Conservation (phyloP, 306 rosid genomes). For the Ammopiptanthus mongolicus region DNA sequence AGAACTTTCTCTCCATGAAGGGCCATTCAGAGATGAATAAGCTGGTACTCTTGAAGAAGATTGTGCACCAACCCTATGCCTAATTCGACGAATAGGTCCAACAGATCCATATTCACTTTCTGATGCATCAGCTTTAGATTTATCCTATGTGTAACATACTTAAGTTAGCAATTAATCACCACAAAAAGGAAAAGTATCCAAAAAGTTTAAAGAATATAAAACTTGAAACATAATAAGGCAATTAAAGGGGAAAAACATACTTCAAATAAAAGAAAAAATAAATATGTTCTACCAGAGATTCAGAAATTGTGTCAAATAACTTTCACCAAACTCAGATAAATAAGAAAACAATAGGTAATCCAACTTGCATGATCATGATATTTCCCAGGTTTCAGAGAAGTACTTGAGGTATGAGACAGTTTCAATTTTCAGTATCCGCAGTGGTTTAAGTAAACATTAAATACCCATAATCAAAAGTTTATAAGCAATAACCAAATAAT, state of each 20-base stretch:
- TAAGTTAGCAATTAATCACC: neutral
- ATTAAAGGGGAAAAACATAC: slow-evolving; percentile 1
- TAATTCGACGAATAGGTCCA: slow-evolving; percentile 68
- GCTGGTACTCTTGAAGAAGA: slow-evolving; percentile 42
- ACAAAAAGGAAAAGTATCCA: neutral
- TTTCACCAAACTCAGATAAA: neutral
- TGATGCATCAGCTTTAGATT: slow-evolving; percentile 35
- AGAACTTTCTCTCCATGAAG: slow-evolving; percentile 32
- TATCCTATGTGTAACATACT: slow-evolving; percentile 35
- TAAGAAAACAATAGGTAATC: neutral
- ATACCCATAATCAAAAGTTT: neutral
- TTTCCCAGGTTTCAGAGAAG: neutral
- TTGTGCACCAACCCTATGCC: slow-evolving; percentile 42
- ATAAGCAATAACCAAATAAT: neutral
- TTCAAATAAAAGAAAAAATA: neutral
- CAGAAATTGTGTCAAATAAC: neutral
- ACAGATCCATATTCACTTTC: slow-evolving; percentile 60
- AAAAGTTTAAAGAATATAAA: neutral
- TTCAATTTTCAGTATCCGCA: neutral
- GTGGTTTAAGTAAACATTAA: neutral
- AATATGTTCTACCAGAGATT: neutral
- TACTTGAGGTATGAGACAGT: neutral
- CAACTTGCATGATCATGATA: neutral
- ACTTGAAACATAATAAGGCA: neutral
- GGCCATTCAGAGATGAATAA: slow-evolving; percentile 32